Percentiles rank a stretch among this genome's conserved stretches.
These are phyloP conservation scores for Hyphopichia homilentoma DNA, from an alignment of 805 yeast species.

Conservation along the genomic window DNA sequence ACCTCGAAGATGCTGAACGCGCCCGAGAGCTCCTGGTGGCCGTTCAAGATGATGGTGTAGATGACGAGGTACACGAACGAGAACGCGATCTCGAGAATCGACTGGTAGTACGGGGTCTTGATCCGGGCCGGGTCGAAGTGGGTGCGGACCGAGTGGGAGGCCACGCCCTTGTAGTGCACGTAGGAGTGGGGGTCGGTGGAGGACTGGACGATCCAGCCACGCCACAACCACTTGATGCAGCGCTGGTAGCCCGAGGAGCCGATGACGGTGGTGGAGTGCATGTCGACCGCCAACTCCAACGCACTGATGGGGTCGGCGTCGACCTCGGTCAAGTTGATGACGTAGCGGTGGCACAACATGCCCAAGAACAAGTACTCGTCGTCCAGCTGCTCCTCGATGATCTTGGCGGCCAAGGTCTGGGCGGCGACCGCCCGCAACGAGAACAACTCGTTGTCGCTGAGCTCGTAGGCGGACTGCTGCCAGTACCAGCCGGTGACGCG, in stretches of 20 bases:
- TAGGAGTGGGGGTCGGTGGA: constrained; percentile 66
- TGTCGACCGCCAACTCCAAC: constrained; percentile 80
- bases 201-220: constrained; percentile 87
- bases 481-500: constrained; percentile 80
- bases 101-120: constrained; percentile 82
- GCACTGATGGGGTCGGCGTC: constrained; percentile 70
- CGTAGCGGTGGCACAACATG: constrained; percentile 73
- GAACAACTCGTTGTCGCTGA: constrained; percentile 66
- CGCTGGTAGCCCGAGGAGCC: constrained; percentile 81
- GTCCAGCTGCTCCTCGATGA: constrained; percentile 61
- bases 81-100: constrained; percentile 62
- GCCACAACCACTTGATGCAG: constrained; percentile 87
- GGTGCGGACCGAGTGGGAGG: constrained; percentile 47
- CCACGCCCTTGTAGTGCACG: constrained; percentile 57
- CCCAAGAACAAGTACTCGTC: constrained; percentile 66
- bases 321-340: constrained; percentile 57
- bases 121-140: constrained; percentile 84
- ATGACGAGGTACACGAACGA: constrained; percentile 60
- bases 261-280: constrained; percentile 74
- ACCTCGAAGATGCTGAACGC: constrained; percentile 46
- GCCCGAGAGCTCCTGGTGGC: constrained; percentile 39
- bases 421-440: constrained; percentile 63
- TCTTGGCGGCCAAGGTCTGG: constrained; percentile 62
- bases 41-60: constrained; percentile 62
- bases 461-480: constrained; percentile 52